Percentiles rank a stretch among this genome's conserved stretches.
Evolutionary conservation across 2,329 filamentous ascomycete species (phyloP).

Genomic region (Mollisia scopiformis): DNA sequence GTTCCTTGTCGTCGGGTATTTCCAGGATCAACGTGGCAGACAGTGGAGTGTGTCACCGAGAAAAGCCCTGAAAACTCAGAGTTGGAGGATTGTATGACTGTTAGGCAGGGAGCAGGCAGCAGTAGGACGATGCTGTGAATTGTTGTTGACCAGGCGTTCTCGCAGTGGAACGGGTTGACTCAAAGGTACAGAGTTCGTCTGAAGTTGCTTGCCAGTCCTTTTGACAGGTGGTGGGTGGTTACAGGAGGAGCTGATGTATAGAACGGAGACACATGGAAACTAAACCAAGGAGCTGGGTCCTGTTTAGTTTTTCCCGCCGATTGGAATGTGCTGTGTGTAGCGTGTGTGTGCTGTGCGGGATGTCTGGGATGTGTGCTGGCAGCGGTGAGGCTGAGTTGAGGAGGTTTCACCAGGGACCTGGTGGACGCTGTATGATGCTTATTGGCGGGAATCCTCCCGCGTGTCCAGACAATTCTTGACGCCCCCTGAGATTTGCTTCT

Average conservation of each 20-base stretch:
- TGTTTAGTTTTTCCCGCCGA: not conserved
- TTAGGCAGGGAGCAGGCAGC: not conserved
- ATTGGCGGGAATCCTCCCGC: not conserved
- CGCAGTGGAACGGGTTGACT: not conserved
- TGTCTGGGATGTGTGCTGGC: not conserved
- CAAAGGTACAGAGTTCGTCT: not conserved
- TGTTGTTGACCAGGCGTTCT: not conserved
- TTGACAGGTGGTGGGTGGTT: not conserved
- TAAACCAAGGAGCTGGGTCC: not conserved
- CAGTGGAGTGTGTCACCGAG: not conserved
- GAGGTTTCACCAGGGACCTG: not conserved
- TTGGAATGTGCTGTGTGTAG: not conserved
- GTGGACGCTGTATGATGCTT: not conserved
- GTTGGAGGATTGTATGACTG: not conserved
- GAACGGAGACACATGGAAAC: not conserved
- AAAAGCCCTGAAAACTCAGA: not conserved
- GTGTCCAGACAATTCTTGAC: no score
- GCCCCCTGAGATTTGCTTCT: not conserved
- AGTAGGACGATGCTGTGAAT: not conserved
- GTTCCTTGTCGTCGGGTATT: not conserved
- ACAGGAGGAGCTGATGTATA: not conserved
- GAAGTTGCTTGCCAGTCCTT: not conserved
- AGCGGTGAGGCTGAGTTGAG: not conserved
- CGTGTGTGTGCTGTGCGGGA: no score
- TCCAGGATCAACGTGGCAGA: not conserved